These are phyloP conservation scores for Rosellinia necatrix DNA, from an alignment of 2,329 filamentous ascomycete genomes.

Conservation along the genomic window DNA sequence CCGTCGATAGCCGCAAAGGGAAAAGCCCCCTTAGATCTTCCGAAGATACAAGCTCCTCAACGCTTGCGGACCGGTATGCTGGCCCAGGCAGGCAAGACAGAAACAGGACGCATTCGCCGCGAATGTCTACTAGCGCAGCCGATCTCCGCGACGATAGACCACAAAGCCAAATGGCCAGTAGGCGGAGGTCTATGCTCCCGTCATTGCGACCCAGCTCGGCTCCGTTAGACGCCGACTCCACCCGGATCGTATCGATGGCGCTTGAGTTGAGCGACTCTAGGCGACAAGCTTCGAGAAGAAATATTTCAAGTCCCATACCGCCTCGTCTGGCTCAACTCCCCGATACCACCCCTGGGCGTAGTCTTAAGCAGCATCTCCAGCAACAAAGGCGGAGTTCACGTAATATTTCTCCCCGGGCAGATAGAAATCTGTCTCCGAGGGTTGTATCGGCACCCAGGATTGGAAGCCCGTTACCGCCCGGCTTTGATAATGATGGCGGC, in stretches of 20 bases:
- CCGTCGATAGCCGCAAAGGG: constrained; percentile 37
- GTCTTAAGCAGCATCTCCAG: constrained; percentile 71
- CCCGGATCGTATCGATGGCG: constrained; percentile 91
- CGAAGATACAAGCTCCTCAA: constrained; percentile 20
- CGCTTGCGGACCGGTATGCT: constrained; percentile 14
- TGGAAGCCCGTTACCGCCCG: constrained; percentile 52
- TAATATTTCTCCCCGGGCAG: constrained; percentile 63
- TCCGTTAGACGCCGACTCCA: constrained; percentile 72
- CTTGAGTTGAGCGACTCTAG: constrained; percentile 84
- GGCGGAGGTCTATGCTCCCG: constrained; percentile 33
- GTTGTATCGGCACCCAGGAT: constrained; percentile 47
- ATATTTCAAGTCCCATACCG: constrained; percentile 55
- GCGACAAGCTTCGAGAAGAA: constrained; percentile 65
- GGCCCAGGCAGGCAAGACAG: constrained; percentile 27
- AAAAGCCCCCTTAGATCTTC: constrained; percentile 31
- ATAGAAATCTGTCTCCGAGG: constrained; percentile 48
- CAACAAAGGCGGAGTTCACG: constrained; percentile 69
- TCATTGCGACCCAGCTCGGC: constrained; percentile 34
- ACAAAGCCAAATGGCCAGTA: constrained; percentile 33
- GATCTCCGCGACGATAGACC: constrained; percentile 32
- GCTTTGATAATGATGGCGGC: constrained; percentile 53
- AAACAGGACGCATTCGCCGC: constrained; percentile 21
- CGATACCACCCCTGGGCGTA: constrained; percentile 58
- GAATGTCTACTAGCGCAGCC: constrained; percentile 20
- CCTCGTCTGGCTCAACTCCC: constrained; percentile 58